Conservation (phyloP, 352 stramenopile species). For the Phytophthora citricola region DNA sequence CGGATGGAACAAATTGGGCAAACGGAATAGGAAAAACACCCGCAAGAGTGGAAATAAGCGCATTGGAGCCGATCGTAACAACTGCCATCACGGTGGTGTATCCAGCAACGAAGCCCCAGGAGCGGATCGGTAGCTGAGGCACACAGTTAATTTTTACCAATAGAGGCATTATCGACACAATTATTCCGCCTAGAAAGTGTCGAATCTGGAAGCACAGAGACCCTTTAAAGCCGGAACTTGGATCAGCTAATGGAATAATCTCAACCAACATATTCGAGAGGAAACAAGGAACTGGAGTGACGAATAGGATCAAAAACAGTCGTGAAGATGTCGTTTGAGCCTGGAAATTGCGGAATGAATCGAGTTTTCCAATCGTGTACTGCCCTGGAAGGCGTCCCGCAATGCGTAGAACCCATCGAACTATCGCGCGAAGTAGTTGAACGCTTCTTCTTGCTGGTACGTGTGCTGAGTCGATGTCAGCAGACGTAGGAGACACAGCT, state of each 20-base stretch:
- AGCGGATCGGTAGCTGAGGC: slow-evolving; percentile 21
- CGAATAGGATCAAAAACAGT: too few relatives aligned
- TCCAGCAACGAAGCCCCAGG: slow-evolving; percentile 13
- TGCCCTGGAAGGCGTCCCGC: slow-evolving; percentile 21
- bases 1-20: slow-evolving; percentile 20
- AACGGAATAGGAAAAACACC: slow-evolving; percentile 45
- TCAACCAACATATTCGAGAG: slow-evolving; percentile 26
- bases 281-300: too few relatives aligned
- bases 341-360: slow-evolving; percentile 31
- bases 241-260: slow-evolving; percentile 32
- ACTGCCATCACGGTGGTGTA: slow-evolving; percentile 10
- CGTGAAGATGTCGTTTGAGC: neutral
- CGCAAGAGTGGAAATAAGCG: slow-evolving; percentile 4
- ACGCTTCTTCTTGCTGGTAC: neutral
- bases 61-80: slow-evolving; percentile 21
- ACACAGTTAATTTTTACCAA: slow-evolving; percentile 21
- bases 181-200: slow-evolving; percentile 24
- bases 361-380: slow-evolving; percentile 38
- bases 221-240: slow-evolving; percentile 10
- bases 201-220: slow-evolving; percentile 37
- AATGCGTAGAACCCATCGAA: neutral
- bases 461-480: neutral
- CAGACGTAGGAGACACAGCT: slow-evolving; percentile 5
- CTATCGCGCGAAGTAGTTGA: neutral
- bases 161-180: slow-evolving; percentile 17